Base-by-base conservation (phyloP, 2,329 filamentous ascomycete genomes). In the Penicillium sp. region DNA sequence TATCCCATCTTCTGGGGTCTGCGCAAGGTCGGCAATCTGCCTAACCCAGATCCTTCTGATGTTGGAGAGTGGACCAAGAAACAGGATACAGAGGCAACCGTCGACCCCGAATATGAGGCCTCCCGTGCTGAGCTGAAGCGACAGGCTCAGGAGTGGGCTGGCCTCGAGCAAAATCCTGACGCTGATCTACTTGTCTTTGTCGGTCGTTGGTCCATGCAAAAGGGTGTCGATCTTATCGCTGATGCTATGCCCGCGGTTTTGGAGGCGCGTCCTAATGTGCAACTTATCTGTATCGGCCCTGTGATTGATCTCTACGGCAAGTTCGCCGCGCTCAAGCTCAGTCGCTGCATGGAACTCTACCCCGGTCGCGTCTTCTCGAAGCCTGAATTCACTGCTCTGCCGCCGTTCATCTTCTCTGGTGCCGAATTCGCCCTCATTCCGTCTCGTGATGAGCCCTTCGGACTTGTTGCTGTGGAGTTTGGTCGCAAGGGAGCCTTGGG, bases 1-100 rank as follows among this genome's bases (percentile, higher is more conserved):
- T 89, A 89, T 69, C 87, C 87, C 2, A 89, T 89, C 65, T 88
- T 89, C 75, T 89, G 87, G 87, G 84, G 85, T 61, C 73, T 88
- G 55, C 83, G 83, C 63, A 83, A 82, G 68, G 84, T 88, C 55
- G 85, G 86, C 22, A 82, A 85, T 55, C 76, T 89, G 33, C 87
- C 87, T 1, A 88, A 89, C 66, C 86, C 87, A 0, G 86, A 89
- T 71, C 86, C 86, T 10, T 84, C 84, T 5, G 86, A 88, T 72
- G 84, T 85, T 27, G 85, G 81, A 6, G 83, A 83, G 57, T 87
- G 84, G 84, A 80, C 83, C 64, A 82, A 82, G 67, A 78, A 84
- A 58, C 74, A 82, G 27, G 78, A 78, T 22, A 78, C 82, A 46
- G 74, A 81, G 13, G 76, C 83, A 19, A 70, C 72, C 1, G 78